phyloP scores from a whole-genome alignment of 352 stramenopile genomes.

The Aphanomyces invadans region DNA sequence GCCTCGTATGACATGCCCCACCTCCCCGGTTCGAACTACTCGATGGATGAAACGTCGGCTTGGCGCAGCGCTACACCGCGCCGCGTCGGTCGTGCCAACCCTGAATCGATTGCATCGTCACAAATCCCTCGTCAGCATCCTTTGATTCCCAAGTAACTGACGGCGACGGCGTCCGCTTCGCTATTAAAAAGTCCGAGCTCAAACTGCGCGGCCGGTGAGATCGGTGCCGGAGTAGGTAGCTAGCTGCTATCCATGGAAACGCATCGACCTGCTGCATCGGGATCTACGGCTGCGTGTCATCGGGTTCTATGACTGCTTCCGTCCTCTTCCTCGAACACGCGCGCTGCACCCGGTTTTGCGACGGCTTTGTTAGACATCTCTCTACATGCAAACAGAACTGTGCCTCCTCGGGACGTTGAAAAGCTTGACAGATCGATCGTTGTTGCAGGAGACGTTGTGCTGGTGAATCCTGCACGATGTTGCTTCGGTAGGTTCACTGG shows the following conservation, averaged over 20 bases:
- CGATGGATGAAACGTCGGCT: conserved; percentile 16
- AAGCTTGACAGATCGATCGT: conserved; percentile 34
- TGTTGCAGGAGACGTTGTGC: conserved; percentile 47
- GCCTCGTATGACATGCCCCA: conserved; percentile 8
- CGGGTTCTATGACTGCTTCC: conserved; percentile 25
- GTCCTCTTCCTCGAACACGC: neutral
- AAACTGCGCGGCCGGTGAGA: conserved; percentile 68
- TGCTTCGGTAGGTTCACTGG: conserved; percentile 24
- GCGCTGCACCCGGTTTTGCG: conserved; percentile 36
- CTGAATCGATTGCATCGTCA: neutral
- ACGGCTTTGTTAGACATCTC: too few species aligned
- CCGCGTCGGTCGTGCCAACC: neutral
- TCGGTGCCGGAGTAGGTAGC: too few species aligned
- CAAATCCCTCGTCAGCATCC: conserved; percentile 23
- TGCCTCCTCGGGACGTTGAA: conserved; percentile 84
- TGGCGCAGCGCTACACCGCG: neutral
- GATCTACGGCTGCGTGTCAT: conserved; percentile 37
- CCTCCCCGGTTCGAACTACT: conserved; percentile 20
- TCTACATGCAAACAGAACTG: conserved; percentile 93
- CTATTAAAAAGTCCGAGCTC: conserved; percentile 77
- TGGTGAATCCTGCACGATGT: conserved; percentile 76
- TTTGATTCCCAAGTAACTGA: conserved; percentile 25
- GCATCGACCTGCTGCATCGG: too few species aligned
- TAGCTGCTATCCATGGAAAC: too few species aligned
- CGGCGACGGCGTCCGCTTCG: conserved; percentile 36